Evolutionary conservation across 306 rosid genomes (phyloP).

Genomic region (Hippophae tibetana): DNA sequence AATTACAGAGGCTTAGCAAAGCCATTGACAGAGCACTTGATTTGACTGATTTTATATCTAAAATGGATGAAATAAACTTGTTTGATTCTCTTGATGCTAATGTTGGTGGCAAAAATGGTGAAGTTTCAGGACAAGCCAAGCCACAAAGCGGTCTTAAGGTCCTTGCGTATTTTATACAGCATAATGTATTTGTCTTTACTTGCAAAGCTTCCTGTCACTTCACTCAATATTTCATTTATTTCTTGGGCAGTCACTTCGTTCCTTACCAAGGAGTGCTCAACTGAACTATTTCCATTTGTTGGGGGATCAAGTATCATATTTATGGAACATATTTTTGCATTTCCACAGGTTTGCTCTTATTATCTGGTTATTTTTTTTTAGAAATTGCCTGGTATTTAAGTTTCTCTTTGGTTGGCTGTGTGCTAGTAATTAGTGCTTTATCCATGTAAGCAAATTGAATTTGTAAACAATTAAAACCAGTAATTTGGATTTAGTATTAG

Average conservation of each 20-base stretch:
- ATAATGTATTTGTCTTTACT: background rate
- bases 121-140: conserved; percentile 57
- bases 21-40: conserved; percentile 51
- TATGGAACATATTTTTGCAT: conserved; percentile 69
- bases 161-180: conserved; percentile 34
- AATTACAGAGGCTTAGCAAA: conserved; percentile 53
- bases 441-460: background rate
- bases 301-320: conserved; percentile 68
- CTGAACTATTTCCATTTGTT: conserved; percentile 32
- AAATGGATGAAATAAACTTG: conserved; percentile 46
- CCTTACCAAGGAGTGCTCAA: conserved; percentile 40
- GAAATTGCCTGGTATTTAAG: conserved; percentile 5
- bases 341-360: conserved; percentile 61
- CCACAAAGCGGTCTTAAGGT: conserved; percentile 72
- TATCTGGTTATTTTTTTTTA: background rate
- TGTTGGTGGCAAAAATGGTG: conserved; percentile 25
- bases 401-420: background rate
- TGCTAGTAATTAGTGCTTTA: background rate
- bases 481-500: background rate
- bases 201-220: conserved; percentile 8
- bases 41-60: conserved; percentile 55
- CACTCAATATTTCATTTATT: conserved; percentile 11
- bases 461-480: too few species aligned
- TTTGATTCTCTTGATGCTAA: conserved; percentile 29
- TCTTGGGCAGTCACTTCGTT: conserved; percentile 34